Evolutionary conservation across 768 basidiomycete species (phyloP).

Genomic region (Amanita fuliginea): DNA sequence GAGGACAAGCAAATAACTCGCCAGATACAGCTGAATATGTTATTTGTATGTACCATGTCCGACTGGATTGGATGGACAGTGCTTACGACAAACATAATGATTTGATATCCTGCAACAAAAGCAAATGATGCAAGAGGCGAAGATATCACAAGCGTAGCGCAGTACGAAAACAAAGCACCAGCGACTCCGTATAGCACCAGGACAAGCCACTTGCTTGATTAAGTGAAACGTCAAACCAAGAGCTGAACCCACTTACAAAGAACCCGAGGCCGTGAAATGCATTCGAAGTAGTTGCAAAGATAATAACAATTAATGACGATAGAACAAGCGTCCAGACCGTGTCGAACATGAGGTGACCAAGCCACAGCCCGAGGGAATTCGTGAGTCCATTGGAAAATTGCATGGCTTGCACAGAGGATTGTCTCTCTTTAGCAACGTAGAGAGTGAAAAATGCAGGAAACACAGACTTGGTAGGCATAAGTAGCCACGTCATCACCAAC

Average conservation of each 20-base stretch:
- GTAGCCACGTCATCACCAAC: neutral
- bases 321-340: constrained; percentile 45
- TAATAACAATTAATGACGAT: constrained; percentile 50
- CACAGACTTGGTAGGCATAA: constrained; percentile 34
- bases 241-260: constrained; percentile 28
- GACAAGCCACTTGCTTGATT: constrained; percentile 46
- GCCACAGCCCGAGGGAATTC: constrained; percentile 61
- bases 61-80: neutral
- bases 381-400: constrained; percentile 69
- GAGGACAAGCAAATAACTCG: constrained; percentile 58
- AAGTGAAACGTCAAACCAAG: constrained; percentile 3
- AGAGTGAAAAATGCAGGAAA: constrained; percentile 77
- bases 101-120: constrained; percentile 58
- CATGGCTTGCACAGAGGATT: constrained; percentile 71
- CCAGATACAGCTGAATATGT: constrained; percentile 41
- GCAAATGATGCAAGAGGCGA: constrained; percentile 71
- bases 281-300: constrained; percentile 44
- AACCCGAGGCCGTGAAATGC: constrained; percentile 65
- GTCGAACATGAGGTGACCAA: constrained; percentile 73
- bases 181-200: constrained; percentile 62
- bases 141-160: constrained; percentile 43
- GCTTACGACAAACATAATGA: constrained; percentile 62
- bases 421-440: constrained; percentile 65
- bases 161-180: constrained; percentile 60
- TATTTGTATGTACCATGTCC: neutral